These are phyloP conservation scores for Citrus hindsii DNA, from an alignment of 345 rosid genomes.

Conservation along the genomic window DNA sequence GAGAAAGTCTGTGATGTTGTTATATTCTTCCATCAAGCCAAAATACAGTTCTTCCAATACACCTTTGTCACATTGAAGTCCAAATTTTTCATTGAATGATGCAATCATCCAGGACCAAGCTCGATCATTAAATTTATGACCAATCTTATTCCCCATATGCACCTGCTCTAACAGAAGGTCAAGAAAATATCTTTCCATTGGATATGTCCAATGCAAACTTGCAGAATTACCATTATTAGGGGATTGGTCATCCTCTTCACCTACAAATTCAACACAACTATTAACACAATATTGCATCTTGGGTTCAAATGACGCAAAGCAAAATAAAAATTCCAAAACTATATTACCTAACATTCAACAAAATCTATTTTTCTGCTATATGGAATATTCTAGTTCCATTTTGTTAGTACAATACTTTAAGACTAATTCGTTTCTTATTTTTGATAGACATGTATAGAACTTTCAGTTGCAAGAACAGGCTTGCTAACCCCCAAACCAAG, in stretches of 20 bases:
- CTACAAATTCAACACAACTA: conserved; percentile 22
- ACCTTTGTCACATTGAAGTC: conserved; percentile 38
- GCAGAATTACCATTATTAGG: conserved; percentile 18
- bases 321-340: neutral
- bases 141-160: conserved; percentile 41
- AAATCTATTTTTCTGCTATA: neutral
- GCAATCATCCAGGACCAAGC: conserved; percentile 54
- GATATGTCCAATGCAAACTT: conserved; percentile 29
- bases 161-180: conserved; percentile 60
- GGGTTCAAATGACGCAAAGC: neutral
- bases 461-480: neutral
- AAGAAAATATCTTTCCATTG: conserved; percentile 52
- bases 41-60: conserved; percentile 48
- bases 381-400: neutral
- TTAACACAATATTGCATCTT: neutral
- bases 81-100: conserved; percentile 53
- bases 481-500: neutral
- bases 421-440: neutral
- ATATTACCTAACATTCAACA: neutral
- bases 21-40: conserved; percentile 58
- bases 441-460: neutral
- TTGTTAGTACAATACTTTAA: neutral
- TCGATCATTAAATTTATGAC: conserved; percentile 46
- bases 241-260: conserved; percentile 28
- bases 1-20: conserved; percentile 48